phyloP scores from a whole-genome alignment of 2,329 filamentous ascomycete species.

The Fusarium succisae region DNA sequence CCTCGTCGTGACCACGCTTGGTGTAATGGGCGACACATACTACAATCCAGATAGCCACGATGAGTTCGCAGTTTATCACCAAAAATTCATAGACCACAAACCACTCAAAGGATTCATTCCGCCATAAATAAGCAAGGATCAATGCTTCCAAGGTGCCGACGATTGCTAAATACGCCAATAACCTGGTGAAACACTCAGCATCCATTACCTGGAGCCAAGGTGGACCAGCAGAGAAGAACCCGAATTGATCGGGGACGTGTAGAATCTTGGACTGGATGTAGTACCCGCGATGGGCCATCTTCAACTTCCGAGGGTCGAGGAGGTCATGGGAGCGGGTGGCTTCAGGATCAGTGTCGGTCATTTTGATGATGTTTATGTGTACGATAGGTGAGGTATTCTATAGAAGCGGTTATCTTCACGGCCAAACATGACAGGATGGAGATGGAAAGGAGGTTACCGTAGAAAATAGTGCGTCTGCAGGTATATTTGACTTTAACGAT shows the following conservation, averaged over 20 bases:
- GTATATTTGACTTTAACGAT: neutral
- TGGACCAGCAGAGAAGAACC: conserved; percentile 1
- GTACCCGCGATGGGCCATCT: neutral
- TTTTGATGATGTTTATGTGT: neutral
- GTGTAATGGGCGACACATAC: neutral
- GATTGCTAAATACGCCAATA: neutral
- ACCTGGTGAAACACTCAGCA: neutral
- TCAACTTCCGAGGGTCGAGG: neutral
- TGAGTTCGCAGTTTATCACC: neutral
- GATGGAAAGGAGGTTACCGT: neutral
- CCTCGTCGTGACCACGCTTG: neutral
- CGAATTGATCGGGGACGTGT: conserved; percentile 6
- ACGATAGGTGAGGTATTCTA: neutral
- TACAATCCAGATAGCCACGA: neutral
- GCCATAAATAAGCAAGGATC: neutral
- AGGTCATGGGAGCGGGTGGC: neutral
- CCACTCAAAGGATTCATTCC: neutral
- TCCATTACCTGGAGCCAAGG: neutral
- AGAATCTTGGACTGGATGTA: conserved; percentile 8
- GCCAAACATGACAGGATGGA: neutral
- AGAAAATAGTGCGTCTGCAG: neutral
- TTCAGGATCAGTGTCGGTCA: neutral
- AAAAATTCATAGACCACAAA: neutral
- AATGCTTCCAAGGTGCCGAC: neutral
- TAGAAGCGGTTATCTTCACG: neutral